phyloP scores from a whole-genome alignment of 2,329 filamentous ascomycete species.

The Clonostachys chloroleuca region DNA sequence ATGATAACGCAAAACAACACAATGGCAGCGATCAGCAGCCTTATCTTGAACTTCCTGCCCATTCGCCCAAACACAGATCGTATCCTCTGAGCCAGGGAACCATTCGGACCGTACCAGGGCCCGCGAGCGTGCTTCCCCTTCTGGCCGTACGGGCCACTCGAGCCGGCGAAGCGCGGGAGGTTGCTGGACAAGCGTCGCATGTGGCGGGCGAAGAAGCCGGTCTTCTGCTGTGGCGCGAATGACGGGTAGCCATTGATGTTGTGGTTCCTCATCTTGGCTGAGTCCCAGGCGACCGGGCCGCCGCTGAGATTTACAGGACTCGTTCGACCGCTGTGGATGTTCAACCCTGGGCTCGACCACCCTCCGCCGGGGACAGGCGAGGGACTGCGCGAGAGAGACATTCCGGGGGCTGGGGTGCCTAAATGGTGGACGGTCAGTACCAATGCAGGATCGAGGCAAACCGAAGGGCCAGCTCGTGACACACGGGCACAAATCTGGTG shows the following conservation, averaged over 20 bases:
- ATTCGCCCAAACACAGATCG: constrained; percentile 42
- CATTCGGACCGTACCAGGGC: constrained; percentile 32
- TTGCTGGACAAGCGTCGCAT: constrained; percentile 77
- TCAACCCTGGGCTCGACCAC: constrained; percentile 81
- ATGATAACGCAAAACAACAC: constrained; percentile 58
- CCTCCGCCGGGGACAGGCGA: constrained; percentile 81
- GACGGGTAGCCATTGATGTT: constrained; percentile 72
- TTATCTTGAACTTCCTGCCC: constrained; percentile 62
- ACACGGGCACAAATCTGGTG: background rate
- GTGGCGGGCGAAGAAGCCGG: constrained; percentile 83
- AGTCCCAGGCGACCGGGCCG: constrained; percentile 71
- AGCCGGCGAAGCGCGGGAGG: constrained; percentile 64
- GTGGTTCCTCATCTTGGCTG: constrained; percentile 71
- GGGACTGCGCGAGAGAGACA: constrained; percentile 85
- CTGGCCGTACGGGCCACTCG: constrained; percentile 55
- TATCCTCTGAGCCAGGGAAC: constrained; percentile 42
- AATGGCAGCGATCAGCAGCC: constrained; percentile 53
- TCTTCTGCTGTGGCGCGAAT: constrained; percentile 69
- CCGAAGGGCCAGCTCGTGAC: no score
- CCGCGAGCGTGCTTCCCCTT: constrained; percentile 72
- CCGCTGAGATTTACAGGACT: constrained; percentile 59
- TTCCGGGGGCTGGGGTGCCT: constrained; percentile 55
- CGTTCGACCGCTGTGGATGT: constrained; percentile 65
- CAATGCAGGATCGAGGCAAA: no score
- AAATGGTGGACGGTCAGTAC: constrained; percentile 2